Evolutionary conservation across 352 stramenopile species (phyloP).

Genomic region (Blastocystis sp.): DNA sequence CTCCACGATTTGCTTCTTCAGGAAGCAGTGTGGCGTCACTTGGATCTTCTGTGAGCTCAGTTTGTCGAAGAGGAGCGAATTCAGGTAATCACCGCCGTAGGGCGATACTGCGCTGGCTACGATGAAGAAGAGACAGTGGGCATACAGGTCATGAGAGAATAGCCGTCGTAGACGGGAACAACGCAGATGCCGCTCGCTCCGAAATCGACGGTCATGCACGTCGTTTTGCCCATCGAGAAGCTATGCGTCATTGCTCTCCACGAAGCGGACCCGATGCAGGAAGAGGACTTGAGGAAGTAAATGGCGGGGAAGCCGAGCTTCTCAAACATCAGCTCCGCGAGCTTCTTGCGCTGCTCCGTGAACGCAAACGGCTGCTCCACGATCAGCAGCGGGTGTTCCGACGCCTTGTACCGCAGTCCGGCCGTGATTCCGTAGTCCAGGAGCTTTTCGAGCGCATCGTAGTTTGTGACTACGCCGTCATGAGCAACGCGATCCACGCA

Average conservation of each 20-base stretch:
- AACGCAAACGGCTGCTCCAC: conserved; percentile 74
- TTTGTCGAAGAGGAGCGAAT: conserved; percentile 40
- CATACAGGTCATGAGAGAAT: conserved; percentile 52
- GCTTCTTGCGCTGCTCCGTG: conserved; percentile 68
- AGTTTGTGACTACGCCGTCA: conserved; percentile 63
- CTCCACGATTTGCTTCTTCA: conserved; percentile 68
- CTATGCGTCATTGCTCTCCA: not conserved
- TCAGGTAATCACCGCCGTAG: conserved; percentile 56
- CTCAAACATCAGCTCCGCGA: conserved; percentile 74
- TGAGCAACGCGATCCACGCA: not conserved
- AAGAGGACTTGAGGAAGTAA: conserved; percentile 64
- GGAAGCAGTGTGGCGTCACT: conserved; percentile 56
- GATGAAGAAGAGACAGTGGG: not conserved
- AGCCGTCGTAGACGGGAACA: conserved; percentile 62
- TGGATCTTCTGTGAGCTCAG: conserved; percentile 63
- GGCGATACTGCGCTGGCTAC: conserved; percentile 59
- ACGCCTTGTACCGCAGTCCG: conserved; percentile 72
- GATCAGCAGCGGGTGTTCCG: conserved; percentile 76
- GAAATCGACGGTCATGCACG: conserved; percentile 62
- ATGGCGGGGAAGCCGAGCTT: conserved; percentile 56
- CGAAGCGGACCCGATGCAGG: conserved; percentile 20
- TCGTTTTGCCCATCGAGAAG: conserved; percentile 67
- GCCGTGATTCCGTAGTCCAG: conserved; percentile 75
- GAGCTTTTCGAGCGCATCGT: conserved; percentile 76
- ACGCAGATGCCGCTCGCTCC: conserved; percentile 61